A percentile compares a stretch with the other conserved stretches of the same genome.
Evolutionary conservation across 345 rosid species (phyloP).

Genomic region (Syzygium oleosum): DNA sequence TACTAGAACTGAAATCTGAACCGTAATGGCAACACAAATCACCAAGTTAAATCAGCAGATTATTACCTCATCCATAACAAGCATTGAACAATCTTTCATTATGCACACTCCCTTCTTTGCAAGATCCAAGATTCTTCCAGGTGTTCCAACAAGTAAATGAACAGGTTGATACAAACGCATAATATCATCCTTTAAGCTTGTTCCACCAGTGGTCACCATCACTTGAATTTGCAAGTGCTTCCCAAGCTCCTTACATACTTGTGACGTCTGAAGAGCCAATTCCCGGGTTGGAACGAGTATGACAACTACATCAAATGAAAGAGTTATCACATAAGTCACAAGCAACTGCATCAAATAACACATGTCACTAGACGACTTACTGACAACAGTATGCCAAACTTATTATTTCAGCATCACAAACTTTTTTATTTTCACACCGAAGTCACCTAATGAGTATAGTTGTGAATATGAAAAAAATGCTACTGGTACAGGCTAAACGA

Average conservation of each 20-base stretch:
- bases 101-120: slow-evolving; percentile 90
- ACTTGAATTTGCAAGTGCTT: slow-evolving; percentile 91
- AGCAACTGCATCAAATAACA: background rate
- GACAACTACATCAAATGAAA: slow-evolving; percentile 46
- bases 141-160: slow-evolving; percentile 96
- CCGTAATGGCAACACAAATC: background rate
- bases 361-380: background rate
- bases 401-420: background rate
- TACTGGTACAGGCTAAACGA: background rate
- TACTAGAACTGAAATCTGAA: background rate
- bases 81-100: slow-evolving; percentile 93
- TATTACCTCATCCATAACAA: slow-evolving; percentile 96
- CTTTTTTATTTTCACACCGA: background rate
- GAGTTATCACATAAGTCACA: background rate
- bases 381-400: background rate
- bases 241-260: slow-evolving; percentile 98
- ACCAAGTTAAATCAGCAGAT: background rate
- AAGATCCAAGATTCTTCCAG: slow-evolving; percentile 96
- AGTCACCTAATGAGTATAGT: background rate
- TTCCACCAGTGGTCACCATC: slow-evolving; percentile 99
- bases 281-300: slow-evolving; percentile 97
- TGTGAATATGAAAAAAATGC: background rate
- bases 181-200: slow-evolving; percentile 98
- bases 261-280: slow-evolving; percentile 98
- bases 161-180: slow-evolving; percentile 99